A percentile compares a stretch with the other conserved stretches of the same genome.
phyloP scores from a whole-genome alignment of 2,329 filamentous ascomycete genomes.

The Curvularia lunata region DNA sequence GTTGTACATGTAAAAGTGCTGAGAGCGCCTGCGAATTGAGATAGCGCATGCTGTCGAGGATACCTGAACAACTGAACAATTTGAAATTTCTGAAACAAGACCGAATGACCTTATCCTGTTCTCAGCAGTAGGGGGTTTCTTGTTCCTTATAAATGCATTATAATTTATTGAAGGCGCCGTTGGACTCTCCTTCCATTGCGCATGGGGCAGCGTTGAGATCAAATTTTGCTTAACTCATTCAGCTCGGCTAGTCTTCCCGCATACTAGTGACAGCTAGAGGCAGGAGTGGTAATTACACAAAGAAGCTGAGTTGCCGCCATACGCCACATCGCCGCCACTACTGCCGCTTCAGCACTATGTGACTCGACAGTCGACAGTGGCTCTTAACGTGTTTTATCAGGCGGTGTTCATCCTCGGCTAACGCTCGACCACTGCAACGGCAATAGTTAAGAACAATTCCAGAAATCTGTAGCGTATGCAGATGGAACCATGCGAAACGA shows the following conservation, averaged over 20 bases:
- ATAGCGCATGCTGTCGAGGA: conserved; percentile 2
- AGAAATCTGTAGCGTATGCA: not conserved
- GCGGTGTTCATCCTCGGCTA: not conserved
- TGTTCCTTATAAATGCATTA: not conserved
- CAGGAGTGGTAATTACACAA: conserved; percentile 1
- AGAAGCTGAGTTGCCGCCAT: not conserved
- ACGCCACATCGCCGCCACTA: no score
- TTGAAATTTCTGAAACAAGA: not conserved
- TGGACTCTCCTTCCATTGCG: not conserved
- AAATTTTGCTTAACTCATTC: not conserved
- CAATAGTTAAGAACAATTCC: not conserved
- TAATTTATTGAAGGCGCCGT: not conserved
- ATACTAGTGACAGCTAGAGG: not conserved
- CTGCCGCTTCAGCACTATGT: not conserved
- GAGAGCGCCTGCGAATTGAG: not conserved
- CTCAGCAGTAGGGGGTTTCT: not conserved
- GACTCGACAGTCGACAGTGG: not conserved
- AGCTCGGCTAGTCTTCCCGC: not conserved
- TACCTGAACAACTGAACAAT: not conserved
- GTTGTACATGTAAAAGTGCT: not conserved
- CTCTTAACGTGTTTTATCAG: not conserved
- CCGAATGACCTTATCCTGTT: not conserved
- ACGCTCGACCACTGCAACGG: not conserved
- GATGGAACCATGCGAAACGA: not conserved
- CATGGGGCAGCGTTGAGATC: not conserved